phyloP scores from a whole-genome alignment of 495 filamentous ascomycete genomes.

The Cercophora sp. region DNA sequence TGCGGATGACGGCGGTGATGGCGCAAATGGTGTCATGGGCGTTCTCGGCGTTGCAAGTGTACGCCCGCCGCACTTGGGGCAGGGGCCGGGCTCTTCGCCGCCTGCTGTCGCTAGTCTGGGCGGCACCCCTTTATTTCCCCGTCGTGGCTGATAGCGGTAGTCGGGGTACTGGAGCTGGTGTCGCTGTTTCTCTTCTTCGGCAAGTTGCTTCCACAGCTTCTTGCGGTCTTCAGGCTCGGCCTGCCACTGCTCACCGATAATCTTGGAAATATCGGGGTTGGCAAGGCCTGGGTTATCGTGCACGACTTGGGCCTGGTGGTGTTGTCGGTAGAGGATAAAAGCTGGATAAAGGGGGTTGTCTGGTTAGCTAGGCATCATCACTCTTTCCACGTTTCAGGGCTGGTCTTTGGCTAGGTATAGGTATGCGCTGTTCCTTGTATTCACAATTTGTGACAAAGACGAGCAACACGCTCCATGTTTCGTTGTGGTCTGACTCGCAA shows the following conservation, averaged over 20 bases:
- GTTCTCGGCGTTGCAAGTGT: slow-evolving; percentile 56
- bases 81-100: slow-evolving; percentile 49
- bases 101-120: slow-evolving; percentile 25
- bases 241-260: slow-evolving; percentile 92
- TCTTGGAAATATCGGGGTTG: slow-evolving; percentile 97
- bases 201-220: slow-evolving; percentile 81
- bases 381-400: background rate
- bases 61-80: slow-evolving; percentile 59
- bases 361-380: background rate
- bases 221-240: slow-evolving; percentile 70
- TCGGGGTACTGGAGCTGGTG: slow-evolving; percentile 89
- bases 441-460: too few relatives aligned
- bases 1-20: slow-evolving; percentile 24
- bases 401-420: too few relatives aligned
- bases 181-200: slow-evolving; percentile 90
- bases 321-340: slow-evolving; percentile 96
- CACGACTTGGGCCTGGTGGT: slow-evolving; percentile 79
- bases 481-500: too few relatives aligned
- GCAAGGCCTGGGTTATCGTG: slow-evolving; percentile 80
- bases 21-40: slow-evolving; percentile 47
- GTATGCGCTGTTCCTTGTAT: too few relatives aligned
- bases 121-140: slow-evolving; percentile 46
- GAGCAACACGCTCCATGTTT: too few relatives aligned
- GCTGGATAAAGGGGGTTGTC: slow-evolving; percentile 49
- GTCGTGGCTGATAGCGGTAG: slow-evolving; percentile 89